Base-by-base conservation (phyloP, 2,329 filamentous ascomycete species). In the Parastagonospora nodorum region DNA sequence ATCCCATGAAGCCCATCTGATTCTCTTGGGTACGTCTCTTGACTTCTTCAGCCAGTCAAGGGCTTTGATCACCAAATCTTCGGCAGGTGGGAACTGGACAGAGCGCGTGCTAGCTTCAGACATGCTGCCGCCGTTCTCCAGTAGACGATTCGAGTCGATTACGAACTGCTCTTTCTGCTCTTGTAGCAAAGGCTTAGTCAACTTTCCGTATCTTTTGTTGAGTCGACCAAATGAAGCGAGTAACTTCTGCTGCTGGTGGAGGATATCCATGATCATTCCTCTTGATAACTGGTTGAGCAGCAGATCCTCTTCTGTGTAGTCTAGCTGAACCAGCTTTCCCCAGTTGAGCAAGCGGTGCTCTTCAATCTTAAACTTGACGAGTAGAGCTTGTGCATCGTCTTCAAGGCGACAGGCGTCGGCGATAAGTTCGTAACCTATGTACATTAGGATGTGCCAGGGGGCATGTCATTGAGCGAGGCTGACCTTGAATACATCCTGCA, bases 271-370 rank as follows among this genome's bases (percentile, higher is more conserved):
- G 8, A 74, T 59, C 2, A 74, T 51, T 4, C 62, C 63, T 39
- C 69, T 72, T 35, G 63, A 64, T 32, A 69, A 54, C 35, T 67
- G 67, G 42, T 67, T 69, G 30, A 74, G 64, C 5, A 68, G 51
- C 2, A 72, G 53, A 1, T 58, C 53, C 5, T 74, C 67, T 37
- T 72, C 68, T 19, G 60, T 60, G 46, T 71, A 70, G 37, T 68
- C 65, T 3, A 75, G 55, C 4, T 61, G 51, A 2, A 73, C 66
- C 7, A 69, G 58, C 31, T 69, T 61, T 8, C 66, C 73, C 73
- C 73, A 75, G 27, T 75, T 63, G 9, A 75, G 48, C 8, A 75
- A 60, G 16, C 73, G 66, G n/a, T 69, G 62, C 47, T 75, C 66
- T 45, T 75, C 73, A 5, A 71, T 65, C 43, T 70, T 72, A 24